Evolutionary conservation across 495 filamentous ascomycete species (phyloP), one percentile per base, ranked within the genome.

Genomic region (Symbiotaphrina buchneri): DNA sequence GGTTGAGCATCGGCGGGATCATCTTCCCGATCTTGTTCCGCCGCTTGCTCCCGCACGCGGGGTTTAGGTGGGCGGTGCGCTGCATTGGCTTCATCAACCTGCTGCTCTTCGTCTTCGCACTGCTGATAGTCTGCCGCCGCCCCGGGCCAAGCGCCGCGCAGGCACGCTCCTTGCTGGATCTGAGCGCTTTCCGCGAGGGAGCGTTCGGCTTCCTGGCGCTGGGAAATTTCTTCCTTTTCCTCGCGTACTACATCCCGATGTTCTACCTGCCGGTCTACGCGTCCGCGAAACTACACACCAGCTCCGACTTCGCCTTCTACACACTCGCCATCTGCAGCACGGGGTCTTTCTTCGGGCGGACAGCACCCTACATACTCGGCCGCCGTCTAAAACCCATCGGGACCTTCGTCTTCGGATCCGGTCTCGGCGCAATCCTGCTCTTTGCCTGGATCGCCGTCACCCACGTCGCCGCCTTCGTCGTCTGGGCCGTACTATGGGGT

Each of bases 121-220:
- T 36, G 16, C 17, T 18, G 13, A 2, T 36, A 5, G n/a, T 36
- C 20, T 19, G 37, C 74, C 1, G 69, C 80, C 44, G 56, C 76
- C 40, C 65, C 79, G 43, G 56, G 68, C 38, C 52, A 61, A n/a
- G n/a, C 31, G 31, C 7, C 2, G 4, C 3, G 4, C 2, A 10
- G 25, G 31, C 16, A n/a, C 31, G 13, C 19, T 34, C 17, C 21
- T 37, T 21, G 34, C 33, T 6, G 7, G 14, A 2, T 8, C 29
- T n/a, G 20, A 14, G 10, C n/a, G 4, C 16, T 7, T 34, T 37
- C 18, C 20, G 33, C 14, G 7, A 20, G 2, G 32, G 29, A 18
- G 24, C 15, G 15, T 7, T 34, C 8, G 31, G 8, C 5, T 23
- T 37, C 15, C 18, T 30, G n/a, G n/a, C n/a, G n/a, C n/a, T n/a